Base-by-base conservation (phyloP, 2,329 filamentous ascomycete species). In the Basipetospora chlamydospora region DNA sequence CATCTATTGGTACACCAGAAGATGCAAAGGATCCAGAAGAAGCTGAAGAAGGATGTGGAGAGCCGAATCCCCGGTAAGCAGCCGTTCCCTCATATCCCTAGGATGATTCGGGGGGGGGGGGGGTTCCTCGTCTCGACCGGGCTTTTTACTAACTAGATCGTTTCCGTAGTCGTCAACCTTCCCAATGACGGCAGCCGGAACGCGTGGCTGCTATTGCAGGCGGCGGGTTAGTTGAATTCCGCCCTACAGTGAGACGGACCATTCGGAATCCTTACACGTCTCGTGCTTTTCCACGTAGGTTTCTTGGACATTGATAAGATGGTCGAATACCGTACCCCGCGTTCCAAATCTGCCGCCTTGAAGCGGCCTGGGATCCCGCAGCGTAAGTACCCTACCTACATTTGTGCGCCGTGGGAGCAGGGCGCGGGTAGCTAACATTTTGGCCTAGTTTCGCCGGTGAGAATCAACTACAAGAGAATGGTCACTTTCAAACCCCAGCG, bases 251-350 rank as follows among this genome's bases (percentile, higher is more conserved):
- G n/a, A 26, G 8, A 2, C 6, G 6, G 12, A 6, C 33, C 11
- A 4, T 9, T 26, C 9, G 22, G 12, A 26, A 26, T 3, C 33
- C 30, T 26, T 16, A 43, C 49, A 7, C 44, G n/a, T n/a, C n/a
- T n/a, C n/a, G n/a, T n/a, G n/a, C n/a, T n/a, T n/a, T n/a, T n/a
- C n/a, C n/a, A n/a, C n/a, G n/a, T 46, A 23, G 52, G 51, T 4
- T 54, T 57, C 15, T 47, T 59, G 2, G 57, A 60, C 29, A 52
- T 59, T 18, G 57, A 59, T 38, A 56, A 58, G n/a, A 29, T 56
- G 2, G 49, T 59, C 13, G 54, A 60, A 42, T 44, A 58, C 39
- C 46, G 51, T 8, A 47, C 50, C 6, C 42, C 47, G 16, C 25
- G 47, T 2, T 39, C 44, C 2, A 40, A 39, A 0, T n/a, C n/a